These are phyloP conservation scores for Citrus inodora DNA, from an alignment of 345 rosid genomes.

Conservation along the genomic window DNA sequence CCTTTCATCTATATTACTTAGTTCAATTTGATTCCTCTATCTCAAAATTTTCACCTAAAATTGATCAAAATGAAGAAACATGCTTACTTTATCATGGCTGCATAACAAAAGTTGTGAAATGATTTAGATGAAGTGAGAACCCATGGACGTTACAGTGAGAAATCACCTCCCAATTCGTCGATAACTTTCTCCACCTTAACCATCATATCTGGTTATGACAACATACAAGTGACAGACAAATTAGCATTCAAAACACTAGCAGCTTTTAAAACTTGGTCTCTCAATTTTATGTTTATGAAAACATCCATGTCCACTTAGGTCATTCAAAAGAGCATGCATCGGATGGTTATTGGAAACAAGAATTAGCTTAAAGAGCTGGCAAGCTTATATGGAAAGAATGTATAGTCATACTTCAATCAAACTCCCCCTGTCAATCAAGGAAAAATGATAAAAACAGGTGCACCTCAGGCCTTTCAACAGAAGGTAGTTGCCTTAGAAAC, in stretches of 20 bases:
- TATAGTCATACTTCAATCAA: background rate
- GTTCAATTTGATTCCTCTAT: background rate
- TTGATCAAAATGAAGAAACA: background rate
- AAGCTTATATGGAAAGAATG: background rate
- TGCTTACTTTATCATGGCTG: background rate
- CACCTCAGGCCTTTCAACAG: slow-evolving; percentile 1
- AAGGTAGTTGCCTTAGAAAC: background rate
- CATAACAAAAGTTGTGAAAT: background rate
- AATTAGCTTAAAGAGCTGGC: background rate
- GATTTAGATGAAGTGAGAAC: background rate
- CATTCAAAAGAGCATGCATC: background rate
- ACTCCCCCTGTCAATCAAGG: background rate
- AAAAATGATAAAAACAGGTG: background rate
- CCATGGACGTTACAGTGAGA: slow-evolving; percentile 23
- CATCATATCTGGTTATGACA: slow-evolving; percentile 63
- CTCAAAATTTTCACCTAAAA: background rate
- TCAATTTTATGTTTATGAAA: background rate
- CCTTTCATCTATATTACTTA: background rate
- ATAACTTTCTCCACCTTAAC: slow-evolving; percentile 63
- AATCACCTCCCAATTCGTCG: slow-evolving; percentile 47
- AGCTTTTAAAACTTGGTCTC: background rate
- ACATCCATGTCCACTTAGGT: background rate
- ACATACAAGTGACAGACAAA: background rate
- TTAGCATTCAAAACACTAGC: slow-evolving; percentile 1
- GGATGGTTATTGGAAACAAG: background rate